Evolutionary conservation across 1,284 basidiomycete species (phyloP), one percentile per base, ranked within the genome.

Genomic region (Schizophyllum commune): DNA sequence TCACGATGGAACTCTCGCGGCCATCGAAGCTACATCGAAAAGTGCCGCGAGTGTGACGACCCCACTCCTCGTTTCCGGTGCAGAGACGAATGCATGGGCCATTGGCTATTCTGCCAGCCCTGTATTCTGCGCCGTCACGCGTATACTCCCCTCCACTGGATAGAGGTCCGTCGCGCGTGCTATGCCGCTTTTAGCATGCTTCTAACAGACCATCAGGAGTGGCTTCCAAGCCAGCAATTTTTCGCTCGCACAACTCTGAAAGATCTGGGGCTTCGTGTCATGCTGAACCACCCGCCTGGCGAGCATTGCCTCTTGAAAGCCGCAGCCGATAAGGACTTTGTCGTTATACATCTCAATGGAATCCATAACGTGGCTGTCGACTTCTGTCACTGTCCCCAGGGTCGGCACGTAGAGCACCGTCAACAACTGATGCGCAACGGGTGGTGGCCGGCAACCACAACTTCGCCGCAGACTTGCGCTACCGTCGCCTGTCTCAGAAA

Each of bases 381-480:
- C 55, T 75, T 68, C 60, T 77, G 75, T 57, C 66, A 63, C 0
- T 77, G 75, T 64, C 58, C 64, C 8, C 15, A 32, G 13, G 60
- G 0, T 22, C 5, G 51, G 2, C 2, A 52, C 7, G 51, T 20
- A 4, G 2, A 2, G 17, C 51, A 17, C 15, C 54, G 58, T 13
- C 54, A 62, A 1, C 74, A 75, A 62, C 62, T 72, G 7, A 64
- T 75, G 9, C 65, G 68, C n/a, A 56, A 64, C 60, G 57, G 68
- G 5, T 69, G 70, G 58, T 70, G 65, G 60, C 70, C 72, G 51
- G 63, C 61, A 4, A 62, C 58, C 0, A 32, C 22, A 1, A 20
- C 22, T 1, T 13, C 11, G 19, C 58, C 58, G 1, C 39, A 55
- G 7, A 62, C 61, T 2, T 55, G 47, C n/a, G 65, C 62, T 0